Conservation (phyloP, 106 monocot species). For the Hemerocallis citrina region DNA sequence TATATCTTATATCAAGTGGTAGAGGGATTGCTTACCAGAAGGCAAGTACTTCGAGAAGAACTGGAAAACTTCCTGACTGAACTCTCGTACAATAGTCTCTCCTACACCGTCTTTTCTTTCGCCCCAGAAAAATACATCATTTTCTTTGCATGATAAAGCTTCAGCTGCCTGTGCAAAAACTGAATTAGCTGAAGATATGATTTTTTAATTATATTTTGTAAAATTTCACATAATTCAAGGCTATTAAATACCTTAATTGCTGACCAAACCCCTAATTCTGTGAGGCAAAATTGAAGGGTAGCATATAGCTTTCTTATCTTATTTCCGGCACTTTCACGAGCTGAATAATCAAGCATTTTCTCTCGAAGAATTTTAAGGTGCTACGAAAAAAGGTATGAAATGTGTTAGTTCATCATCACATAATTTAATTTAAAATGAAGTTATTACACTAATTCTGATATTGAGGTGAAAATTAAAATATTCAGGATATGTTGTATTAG, state of each 20-base stretch:
- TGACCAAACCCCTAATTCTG: constrained; percentile 43
- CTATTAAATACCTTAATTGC: constrained; percentile 30
- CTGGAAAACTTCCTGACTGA: constrained; percentile 28
- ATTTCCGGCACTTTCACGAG: constrained; percentile 16
- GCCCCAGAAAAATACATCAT: constrained; percentile 40
- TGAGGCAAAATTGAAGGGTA: constrained; percentile 43
- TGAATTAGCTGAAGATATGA: neutral
- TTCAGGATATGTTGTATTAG: too few relatives aligned
- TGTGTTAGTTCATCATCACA: neutral
- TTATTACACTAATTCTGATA: too few relatives aligned
- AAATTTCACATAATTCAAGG: neutral
- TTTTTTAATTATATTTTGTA: neutral
- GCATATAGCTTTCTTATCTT: constrained; percentile 29
- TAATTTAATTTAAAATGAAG: too few relatives aligned
- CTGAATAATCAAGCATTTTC: constrained; percentile 10
- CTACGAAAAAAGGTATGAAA: constrained; percentile 15
- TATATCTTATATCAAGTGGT: too few relatives aligned
- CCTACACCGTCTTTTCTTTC: constrained; percentile 17
- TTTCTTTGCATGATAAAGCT: constrained; percentile 31
- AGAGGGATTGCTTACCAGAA: constrained; percentile 20
- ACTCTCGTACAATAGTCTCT: constrained; percentile 26
- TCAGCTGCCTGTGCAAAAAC: constrained; percentile 42
- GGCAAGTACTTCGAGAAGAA: constrained; percentile 20
- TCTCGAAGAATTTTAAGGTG: constrained; percentile 22
- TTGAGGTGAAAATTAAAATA: too few relatives aligned